Base-by-base conservation (phyloP, 2,329 filamentous ascomycete species). In the Diaporthe ampelina region DNA sequence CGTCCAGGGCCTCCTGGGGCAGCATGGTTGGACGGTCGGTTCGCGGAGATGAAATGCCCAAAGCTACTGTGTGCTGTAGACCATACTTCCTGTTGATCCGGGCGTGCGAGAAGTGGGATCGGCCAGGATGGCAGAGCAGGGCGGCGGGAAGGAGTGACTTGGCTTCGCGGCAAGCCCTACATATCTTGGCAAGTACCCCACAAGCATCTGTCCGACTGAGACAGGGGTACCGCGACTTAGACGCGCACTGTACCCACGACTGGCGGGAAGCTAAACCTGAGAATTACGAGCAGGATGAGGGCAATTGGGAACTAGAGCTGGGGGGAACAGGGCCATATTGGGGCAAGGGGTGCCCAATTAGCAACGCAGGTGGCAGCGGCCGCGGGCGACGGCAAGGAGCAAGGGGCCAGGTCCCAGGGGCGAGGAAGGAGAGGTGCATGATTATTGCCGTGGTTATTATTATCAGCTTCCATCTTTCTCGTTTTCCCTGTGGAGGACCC, bases 61-160 rank as follows among this genome's bases (percentile, higher is more conserved):
- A 68, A 67, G 63, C 63, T 67, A 52, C 45, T 10, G 35, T 26
- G 37, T 26, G 7, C 37, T 43, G 58, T 19, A 43, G 37, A 26
- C 35, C 8, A 24, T 24, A n/a, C 26, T 52, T 52, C 63, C 45
- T 68, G 63, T 43, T 37, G 48, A 37, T 54, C 48, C 63, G 63
- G 52, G 48, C 37, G 48, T 68, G 63, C 63, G 63, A 68, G 48
- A 21, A 54, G 48, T 26, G 63, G 48, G 32, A 32, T n/a, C 15
- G 5, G 63, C 63, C 54, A 68, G 63, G 63, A 68, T 68, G 32
- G 13, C n/a, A n/a, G 45, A 37, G 63, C 63, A 67, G 29, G 63
- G 63, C 45, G 63, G 48, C 63, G 63, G 63, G 63, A 68, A 48
- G 57, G 48, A 43, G 58, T 72, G 70, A 72, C 70, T 56, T 72